Conservation (phyloP, 164 flowering plant genomes). For the Tetrastigma voinierianum region DNA sequence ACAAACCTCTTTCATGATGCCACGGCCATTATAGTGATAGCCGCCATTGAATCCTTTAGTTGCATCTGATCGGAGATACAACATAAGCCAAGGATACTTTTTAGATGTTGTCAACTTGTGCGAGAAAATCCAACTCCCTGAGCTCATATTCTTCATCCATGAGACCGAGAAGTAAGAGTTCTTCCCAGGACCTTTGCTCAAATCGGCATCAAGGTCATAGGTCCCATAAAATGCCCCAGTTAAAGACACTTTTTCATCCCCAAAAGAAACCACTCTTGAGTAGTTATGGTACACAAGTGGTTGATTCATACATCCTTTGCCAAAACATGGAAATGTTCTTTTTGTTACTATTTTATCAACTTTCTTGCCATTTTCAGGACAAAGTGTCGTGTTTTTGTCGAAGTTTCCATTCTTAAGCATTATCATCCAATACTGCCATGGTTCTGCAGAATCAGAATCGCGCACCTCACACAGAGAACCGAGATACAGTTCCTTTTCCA, state of each 20-base stretch:
- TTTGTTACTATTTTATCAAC: conserved; percentile 21
- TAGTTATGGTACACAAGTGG: conserved; percentile 26
- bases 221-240: conserved; percentile 26
- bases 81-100: conserved; percentile 55
- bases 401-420: conserved; percentile 47
- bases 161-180: too few relatives aligned
- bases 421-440: conserved; percentile 43
- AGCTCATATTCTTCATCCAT: conserved; percentile 25
- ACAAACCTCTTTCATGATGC: conserved; percentile 33
- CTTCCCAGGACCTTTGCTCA: conserved; percentile 9
- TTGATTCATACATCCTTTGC: conserved; percentile 37
- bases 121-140: conserved; percentile 27
- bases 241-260: neutral
- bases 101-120: conserved; percentile 25
- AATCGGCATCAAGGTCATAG: conserved; percentile 22
- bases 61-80: conserved; percentile 53
- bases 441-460: conserved; percentile 6
- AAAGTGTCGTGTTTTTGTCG: conserved; percentile 28
- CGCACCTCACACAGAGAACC: conserved; percentile 25
- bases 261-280: conserved; percentile 14
- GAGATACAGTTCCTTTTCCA: conserved; percentile 29
- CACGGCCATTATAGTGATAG: conserved; percentile 40
- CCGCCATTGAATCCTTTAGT: conserved; percentile 46
- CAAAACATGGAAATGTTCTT: conserved; percentile 33
- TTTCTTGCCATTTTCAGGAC: conserved; percentile 33